Evolutionary conservation across 306 rosid species (phyloP), one percentile per base, ranked within the genome.

Genomic region (Dryas drummondii): DNA sequence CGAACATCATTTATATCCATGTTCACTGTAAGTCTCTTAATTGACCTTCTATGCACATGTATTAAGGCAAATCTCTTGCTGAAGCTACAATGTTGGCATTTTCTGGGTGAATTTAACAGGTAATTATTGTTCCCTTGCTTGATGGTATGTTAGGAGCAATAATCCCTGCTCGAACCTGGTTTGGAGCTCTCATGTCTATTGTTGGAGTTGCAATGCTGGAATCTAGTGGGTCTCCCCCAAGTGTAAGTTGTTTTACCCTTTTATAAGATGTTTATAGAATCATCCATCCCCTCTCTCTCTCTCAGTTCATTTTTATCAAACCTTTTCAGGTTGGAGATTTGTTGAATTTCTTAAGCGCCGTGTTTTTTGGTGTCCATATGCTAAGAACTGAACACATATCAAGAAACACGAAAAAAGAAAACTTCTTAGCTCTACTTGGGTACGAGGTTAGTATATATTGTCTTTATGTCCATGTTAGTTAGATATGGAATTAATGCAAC

Each of bases 151-250:
- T 87, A 65, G 94, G 97, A 79, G 88, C 89, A 7, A 74, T 78
- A 13, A 75, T 87, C 78, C 94, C 97, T 17, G 73, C 89, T 47
- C 84, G 82, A 68, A 89, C 88, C 78, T 91, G 97, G 97, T 89
- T 87, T 72, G 97, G 92, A 75, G 90, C 91, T 74, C 68, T 91
- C 5, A 73, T 91, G 83, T 83, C 90, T 13, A 61, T 91, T 53
- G 9, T 87, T 47, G 91, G 97, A 72, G 97, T 91, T 61, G 93
- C 88, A 64, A 52, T 91, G 91, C 88, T 91, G 78, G 97, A 91
- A 83, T 79, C 84, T 12, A 89, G 94, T 70, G 94, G 97, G 73
- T 86, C 97, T 44, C 84, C 92, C 42, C 94, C 94, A 13, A 64
- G 87, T 80, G 94, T 89, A 72, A 79, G 87, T 62, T 51, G 11